Evolutionary conservation across 1,139 yeast species (phyloP), one percentile per base, ranked within the genome.

Genomic region (Zygosaccharomyces pseudobailii): DNA sequence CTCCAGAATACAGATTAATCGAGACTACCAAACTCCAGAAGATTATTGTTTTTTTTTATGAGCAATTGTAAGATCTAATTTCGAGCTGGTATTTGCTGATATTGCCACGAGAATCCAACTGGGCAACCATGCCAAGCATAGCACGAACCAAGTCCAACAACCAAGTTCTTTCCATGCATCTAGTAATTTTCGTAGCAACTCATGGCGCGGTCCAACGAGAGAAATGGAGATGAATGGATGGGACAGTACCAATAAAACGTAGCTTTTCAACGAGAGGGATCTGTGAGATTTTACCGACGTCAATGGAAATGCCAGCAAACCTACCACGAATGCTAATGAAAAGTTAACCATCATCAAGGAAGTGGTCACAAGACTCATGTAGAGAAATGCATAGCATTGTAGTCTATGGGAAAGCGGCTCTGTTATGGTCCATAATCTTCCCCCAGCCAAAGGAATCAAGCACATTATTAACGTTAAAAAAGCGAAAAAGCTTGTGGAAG

Each of bases 121-220:
- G 1, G 97, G 95, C 42, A 83, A 69, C 96, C 96, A 89, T 0
- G 89, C 84, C 36, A 84, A 71, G 42, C 81, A 72, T 4, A 89
- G 66, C 20, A 87, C 78, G 49, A 79, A 76, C 95, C 96, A 88
- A 0, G 96, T 87, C 94, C 96, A 88, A 52, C 87, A 83, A 53
- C 84, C 87, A 47, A 87, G 69, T 33, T 82, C 80, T 31, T 71
- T 63, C 86, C 92, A 87, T 1, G 89, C 80, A 24, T 77, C 71
- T 13, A 82, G 65, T 23, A 87, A 69, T 1, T 81, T 80, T 21
- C 67, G 62, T 3, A 74, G 64, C 1, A 77, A 68, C 24, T 45
- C 42, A n/a, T 63, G 47, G 39, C 69, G 56, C 13, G 54, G 56
- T 3, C 74, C 74, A 30, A 69, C 67, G 7, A 71, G 50, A 32